Evolutionary conservation across 306 rosid species (phyloP).

Genomic region (Vigna unguiculata): DNA sequence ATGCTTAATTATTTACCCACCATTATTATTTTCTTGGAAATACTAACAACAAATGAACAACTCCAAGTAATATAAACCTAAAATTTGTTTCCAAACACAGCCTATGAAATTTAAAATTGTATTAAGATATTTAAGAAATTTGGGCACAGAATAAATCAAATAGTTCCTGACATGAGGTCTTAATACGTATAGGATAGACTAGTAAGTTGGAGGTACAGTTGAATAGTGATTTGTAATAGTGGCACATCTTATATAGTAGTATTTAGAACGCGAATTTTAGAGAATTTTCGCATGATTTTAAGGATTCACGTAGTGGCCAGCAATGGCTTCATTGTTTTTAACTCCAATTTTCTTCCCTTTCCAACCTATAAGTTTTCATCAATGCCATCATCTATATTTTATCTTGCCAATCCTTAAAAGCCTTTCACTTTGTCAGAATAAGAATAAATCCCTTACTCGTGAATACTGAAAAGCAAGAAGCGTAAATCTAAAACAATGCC

Average conservation of each 20-base stretch:
- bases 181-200: neutral
- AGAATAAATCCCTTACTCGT: constrained; percentile 5
- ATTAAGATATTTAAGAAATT: neutral
- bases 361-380: constrained; percentile 4
- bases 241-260: neutral
- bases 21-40: no score
- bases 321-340: constrained; percentile 18
- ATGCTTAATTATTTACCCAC: no score
- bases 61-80: neutral
- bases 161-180: neutral
- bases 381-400: neutral
- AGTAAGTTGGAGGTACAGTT: constrained; percentile 10
- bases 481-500: constrained; percentile 7
- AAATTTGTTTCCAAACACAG: neutral
- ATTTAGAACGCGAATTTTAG: neutral
- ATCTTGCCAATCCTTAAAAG: neutral
- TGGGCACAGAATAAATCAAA: neutral
- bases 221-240: neutral
- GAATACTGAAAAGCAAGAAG: neutral
- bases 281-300: neutral
- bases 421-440: neutral
- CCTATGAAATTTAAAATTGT: neutral
- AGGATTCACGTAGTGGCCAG: neutral
- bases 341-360: neutral
- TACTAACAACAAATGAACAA: no score